Evolutionary conservation across 345 rosid genomes (phyloP).

Genomic region (Eutrema yunnanense): DNA sequence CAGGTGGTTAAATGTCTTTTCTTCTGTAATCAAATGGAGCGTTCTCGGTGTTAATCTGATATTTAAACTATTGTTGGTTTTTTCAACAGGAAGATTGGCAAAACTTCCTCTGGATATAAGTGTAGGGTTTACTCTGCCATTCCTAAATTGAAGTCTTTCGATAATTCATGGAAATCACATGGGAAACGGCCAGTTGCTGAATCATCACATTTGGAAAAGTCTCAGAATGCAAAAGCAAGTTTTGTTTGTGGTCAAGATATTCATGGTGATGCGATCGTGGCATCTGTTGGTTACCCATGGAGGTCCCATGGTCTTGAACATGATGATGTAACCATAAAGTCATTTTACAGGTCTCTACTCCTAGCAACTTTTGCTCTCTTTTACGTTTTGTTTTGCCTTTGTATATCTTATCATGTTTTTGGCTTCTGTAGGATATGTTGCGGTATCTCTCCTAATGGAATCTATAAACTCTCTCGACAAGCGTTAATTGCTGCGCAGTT

Average conservation of each 20-base stretch:
- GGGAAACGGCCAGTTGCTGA: conserved; percentile 2
- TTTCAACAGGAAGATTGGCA: conserved; percentile 59
- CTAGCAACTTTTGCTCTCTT: neutral
- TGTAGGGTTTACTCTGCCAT: conserved; percentile 58
- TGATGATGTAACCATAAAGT: conserved; percentile 50
- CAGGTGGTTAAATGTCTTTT: conserved; percentile 36
- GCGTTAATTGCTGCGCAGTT: conserved; percentile 61
- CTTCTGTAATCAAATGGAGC: neutral
- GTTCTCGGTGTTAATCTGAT: neutral
- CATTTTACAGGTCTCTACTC: conserved; percentile 55
- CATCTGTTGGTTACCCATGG: conserved; percentile 72
- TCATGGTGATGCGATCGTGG: conserved; percentile 69
- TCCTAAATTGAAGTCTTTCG: conserved; percentile 31
- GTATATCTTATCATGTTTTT: neutral
- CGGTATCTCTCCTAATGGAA: conserved; percentile 63
- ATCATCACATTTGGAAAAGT: conserved; percentile 28
- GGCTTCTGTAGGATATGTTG: conserved; percentile 45
- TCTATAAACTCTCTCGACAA: conserved; percentile 68
- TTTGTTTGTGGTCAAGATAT: conserved; percentile 51
- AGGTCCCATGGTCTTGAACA: conserved; percentile 50
- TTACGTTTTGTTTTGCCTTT: neutral
- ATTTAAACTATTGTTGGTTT: neutral
- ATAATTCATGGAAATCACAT: conserved; percentile 33
- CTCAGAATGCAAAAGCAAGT: conserved; percentile 65
- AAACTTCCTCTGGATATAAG: conserved; percentile 68